Evolutionary conservation across 1,284 basidiomycete species (phyloP), one percentile per base, ranked within the genome.

Genomic region (Fomes fomentarius): DNA sequence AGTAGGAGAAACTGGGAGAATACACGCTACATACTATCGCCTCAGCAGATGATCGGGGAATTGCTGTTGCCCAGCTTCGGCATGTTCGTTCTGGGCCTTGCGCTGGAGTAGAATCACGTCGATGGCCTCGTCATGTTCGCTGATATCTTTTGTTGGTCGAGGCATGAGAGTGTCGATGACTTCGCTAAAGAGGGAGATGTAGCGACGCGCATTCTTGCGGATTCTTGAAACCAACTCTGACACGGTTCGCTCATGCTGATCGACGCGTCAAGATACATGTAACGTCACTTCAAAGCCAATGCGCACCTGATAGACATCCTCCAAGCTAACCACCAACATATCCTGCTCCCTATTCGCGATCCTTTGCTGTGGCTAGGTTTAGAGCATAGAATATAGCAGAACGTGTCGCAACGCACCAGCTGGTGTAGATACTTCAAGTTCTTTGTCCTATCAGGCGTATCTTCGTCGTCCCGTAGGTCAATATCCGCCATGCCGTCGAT

Each of bases 51-150:
- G 91, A 47, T 91, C 85, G 0, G 97, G 97, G 70, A 97, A 98
- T 42, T 85, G 84, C 39, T 84, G 82, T 53, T 86, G 84, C 24
- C 71, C 71, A 21, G 85, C 85, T 54, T 90, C 87, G 33, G 86
- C 78, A 62, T 89, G 81, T 42, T 88, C 84, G 67, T 98, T 98
- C 57, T 92, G 82, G 71, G 96, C 91, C 55, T 87, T 79, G 50
- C 97, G 82, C 70, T 99, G 97, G 69, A 96, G 93, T 63, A 97
- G 81, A 61, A 98, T 94, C 9, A 98, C 86, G 71, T 98, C 96
- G 42, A 97, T 90, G 40, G 97, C 94, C 69, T 98, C 95, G 63
- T 93, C 92, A 42, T 93, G 81, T 57, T 91, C 85, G 58, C 85
- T 89, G 54, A 98, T 91, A 65, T 97, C 94, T 69, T 90, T 90